phyloP scores from a whole-genome alignment of 2,329 filamentous ascomycete species.

The Chaetomium sp. region DNA sequence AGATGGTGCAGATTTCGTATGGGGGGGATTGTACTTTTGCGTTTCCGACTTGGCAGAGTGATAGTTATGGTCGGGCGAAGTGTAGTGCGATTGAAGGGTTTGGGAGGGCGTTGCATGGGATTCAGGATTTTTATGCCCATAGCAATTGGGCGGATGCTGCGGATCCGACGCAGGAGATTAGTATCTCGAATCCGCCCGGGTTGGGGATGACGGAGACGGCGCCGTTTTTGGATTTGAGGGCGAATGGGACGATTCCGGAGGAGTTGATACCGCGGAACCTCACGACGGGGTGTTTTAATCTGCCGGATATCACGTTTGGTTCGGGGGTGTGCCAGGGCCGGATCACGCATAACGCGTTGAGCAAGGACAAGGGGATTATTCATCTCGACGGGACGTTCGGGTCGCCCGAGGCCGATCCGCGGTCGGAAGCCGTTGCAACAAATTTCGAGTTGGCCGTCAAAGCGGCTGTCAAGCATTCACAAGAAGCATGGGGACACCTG shows the following conservation, averaged over 20 bases:
- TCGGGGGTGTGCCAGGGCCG: conserved; percentile 17
- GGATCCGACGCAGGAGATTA: conserved; percentile 17
- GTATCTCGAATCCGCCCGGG: conserved; percentile 20
- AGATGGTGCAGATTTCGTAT: conserved; percentile 17
- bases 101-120: conserved; percentile 19
- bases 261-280: conserved; percentile 19
- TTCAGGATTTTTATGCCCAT: conserved; percentile 24
- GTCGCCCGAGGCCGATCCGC: conserved; percentile 11
- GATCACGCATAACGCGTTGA: conserved; percentile 19
- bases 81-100: conserved; percentile 19
- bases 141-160: conserved; percentile 22
- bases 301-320: conserved; percentile 17
- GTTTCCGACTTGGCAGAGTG: conserved; percentile 16
- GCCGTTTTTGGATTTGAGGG: conserved; percentile 18
- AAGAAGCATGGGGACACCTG: conserved; percentile 14
- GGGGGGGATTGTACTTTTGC: conserved; percentile 20
- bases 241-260: conserved; percentile 12
- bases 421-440: conserved; percentile 8
- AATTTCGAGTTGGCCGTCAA: conserved; percentile 20
- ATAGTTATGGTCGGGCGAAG: conserved; percentile 18
- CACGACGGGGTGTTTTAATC: conserved; percentile 20
- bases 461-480: conserved; percentile 16
- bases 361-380: conserved; percentile 22
- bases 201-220: conserved; percentile 17
- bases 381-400: conserved; percentile 19